These are phyloP conservation scores for Phyllosticta citriasiana DNA, from an alignment of 2,329 filamentous ascomycete genomes.

Conservation along the genomic window DNA sequence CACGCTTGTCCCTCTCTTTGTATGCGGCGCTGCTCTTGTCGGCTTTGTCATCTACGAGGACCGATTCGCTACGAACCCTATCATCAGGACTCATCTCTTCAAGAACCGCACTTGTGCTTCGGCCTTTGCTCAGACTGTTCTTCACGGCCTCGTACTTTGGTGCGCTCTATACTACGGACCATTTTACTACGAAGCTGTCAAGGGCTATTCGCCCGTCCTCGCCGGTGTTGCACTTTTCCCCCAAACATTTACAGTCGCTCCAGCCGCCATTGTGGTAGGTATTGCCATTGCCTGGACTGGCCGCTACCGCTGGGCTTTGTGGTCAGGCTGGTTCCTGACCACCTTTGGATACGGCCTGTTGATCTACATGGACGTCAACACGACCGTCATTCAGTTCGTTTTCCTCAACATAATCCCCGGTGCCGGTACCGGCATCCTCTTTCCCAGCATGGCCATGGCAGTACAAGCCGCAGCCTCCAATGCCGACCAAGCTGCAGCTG, in stretches of 20 bases:
- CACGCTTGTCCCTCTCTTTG: slow-evolving; percentile 50
- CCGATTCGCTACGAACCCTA: slow-evolving; percentile 40
- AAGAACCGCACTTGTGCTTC: slow-evolving; percentile 40
- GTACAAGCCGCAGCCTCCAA: slow-evolving; percentile 52
- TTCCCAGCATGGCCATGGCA: slow-evolving; percentile 52
- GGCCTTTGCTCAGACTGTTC: slow-evolving; percentile 43
- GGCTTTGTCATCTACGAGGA: slow-evolving; percentile 47
- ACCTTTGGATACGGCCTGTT: slow-evolving; percentile 50
- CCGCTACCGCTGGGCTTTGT: slow-evolving; percentile 51
- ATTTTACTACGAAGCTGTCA: slow-evolving; percentile 33
- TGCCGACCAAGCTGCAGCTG: slow-evolving; percentile 49
- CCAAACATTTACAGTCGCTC: slow-evolving; percentile 49
- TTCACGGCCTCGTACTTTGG: slow-evolving; percentile 46
- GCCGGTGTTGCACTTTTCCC: slow-evolving; percentile 32
- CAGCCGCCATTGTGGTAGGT: slow-evolving; percentile 48
- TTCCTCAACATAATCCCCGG: slow-evolving; percentile 52
- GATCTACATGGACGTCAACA: slow-evolving; percentile 39
- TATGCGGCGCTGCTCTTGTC: slow-evolving; percentile 44
- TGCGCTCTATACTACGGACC: slow-evolving; percentile 33
- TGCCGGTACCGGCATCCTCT: slow-evolving; percentile 54
- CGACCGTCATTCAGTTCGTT: slow-evolving; percentile 46
- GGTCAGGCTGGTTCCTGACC: slow-evolving; percentile 51
- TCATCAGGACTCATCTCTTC: slow-evolving; percentile 38
- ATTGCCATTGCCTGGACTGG: slow-evolving; percentile 46
- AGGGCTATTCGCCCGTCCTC: slow-evolving; percentile 28